These are phyloP conservation scores for Scheffersomyces amazonensis DNA, from an alignment of 805 yeast species.

Conservation along the genomic window DNA sequence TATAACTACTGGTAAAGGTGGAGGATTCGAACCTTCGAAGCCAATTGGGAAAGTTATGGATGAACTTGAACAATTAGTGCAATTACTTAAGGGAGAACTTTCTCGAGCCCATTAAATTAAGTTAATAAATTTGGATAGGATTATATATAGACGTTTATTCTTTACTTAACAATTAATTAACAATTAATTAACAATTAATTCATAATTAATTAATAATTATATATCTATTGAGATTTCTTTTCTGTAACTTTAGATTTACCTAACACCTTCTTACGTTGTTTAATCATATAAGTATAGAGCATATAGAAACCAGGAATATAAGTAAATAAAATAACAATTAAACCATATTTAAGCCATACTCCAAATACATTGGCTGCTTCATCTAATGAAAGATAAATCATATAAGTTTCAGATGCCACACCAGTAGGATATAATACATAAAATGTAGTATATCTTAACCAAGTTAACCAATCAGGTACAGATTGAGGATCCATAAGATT, in stretches of 20 bases:
- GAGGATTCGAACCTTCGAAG: constrained; percentile 16
- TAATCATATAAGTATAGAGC: constrained; percentile 83
- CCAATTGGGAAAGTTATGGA: constrained; percentile 21
- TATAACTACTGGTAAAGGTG: constrained; percentile 16
- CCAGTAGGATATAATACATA: constrained; percentile 86
- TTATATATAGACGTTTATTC: too few species aligned
- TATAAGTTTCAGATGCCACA: constrained; percentile 76
- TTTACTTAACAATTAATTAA: too few species aligned
- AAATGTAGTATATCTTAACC: constrained; percentile 82
- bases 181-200: too few species aligned
- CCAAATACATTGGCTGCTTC: constrained; percentile 59
- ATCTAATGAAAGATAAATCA: constrained; percentile 68
- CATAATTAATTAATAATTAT: too few species aligned
- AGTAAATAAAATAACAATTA: constrained; percentile 56
- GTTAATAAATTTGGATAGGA: too few species aligned
- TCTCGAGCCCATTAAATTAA: too few species aligned
- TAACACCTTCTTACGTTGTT: constrained; percentile 79
- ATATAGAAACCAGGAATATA: constrained; percentile 88
- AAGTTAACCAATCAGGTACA: constrained; percentile 58
- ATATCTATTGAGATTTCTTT: too few species aligned
- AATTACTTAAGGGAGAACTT: neutral
- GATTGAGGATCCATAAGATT: constrained; percentile 48
- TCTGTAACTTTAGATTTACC: constrained; percentile 20
- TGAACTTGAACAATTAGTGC: constrained; percentile 16
- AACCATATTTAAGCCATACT: constrained; percentile 48